phyloP scores from a whole-genome alignment of 495 filamentous ascomycete species.

The Darksidea phi region DNA sequence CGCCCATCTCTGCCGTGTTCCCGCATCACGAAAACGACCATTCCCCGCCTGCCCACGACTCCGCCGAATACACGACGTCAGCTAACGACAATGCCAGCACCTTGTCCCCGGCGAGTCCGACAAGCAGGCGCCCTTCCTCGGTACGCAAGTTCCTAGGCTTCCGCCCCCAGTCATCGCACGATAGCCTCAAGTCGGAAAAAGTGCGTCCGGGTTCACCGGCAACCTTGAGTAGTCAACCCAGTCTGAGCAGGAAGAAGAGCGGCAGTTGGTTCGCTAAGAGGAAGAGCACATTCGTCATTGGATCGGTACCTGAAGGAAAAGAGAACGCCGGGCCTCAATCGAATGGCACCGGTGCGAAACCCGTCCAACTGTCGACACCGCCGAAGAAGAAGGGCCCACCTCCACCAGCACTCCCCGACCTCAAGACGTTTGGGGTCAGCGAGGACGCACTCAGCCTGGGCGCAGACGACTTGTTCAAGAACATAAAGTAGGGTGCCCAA shows the following conservation, averaged over 20 bases:
- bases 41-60: constrained; percentile 18
- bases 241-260: constrained; percentile 35
- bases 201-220: constrained; percentile 29
- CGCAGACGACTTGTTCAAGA: constrained; percentile 41
- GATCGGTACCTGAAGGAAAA: constrained; percentile 28
- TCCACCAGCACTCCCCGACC: constrained; percentile 40
- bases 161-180: constrained; percentile 29
- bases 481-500: constrained; percentile 32
- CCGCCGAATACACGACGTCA: constrained; percentile 20
- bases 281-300: constrained; percentile 39
- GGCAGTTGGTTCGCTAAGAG: constrained; percentile 38
- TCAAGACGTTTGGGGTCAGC: constrained; percentile 32
- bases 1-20: constrained; percentile 23
- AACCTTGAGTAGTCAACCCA: constrained; percentile 22
- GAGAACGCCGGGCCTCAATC: constrained; percentile 16
- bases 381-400: constrained; percentile 34
- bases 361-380: constrained; percentile 18
- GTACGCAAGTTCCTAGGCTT: constrained; percentile 41
- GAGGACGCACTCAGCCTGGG: constrained; percentile 32
- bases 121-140: constrained; percentile 34
- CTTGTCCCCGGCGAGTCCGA: constrained; percentile 30
- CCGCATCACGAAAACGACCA: constrained; percentile 6
- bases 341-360: constrained; percentile 23
- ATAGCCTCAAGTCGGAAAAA: constrained; percentile 26
- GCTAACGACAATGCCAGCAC: constrained; percentile 28